Evolutionary conservation across 306 rosid genomes (phyloP).

Genomic region (Acacia crassicarpa): DNA sequence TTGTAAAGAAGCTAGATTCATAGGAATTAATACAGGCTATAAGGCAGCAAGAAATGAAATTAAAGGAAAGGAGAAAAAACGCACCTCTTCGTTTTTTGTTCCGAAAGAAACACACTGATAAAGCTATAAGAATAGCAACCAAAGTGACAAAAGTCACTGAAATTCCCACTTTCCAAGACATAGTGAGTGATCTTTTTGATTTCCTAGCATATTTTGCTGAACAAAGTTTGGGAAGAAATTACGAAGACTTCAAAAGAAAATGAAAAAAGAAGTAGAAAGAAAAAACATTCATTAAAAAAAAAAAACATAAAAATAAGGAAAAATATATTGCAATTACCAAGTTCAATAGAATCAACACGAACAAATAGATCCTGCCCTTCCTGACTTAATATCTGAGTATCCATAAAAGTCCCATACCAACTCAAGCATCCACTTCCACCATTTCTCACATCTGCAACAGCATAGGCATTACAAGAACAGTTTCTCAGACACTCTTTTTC

Average conservation of each 20-base stretch:
- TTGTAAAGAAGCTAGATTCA: too few species aligned
- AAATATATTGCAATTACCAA: slow-evolving; percentile 31
- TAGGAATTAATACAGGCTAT: too few species aligned
- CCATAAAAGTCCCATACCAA: slow-evolving; percentile 50
- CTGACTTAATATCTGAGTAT: slow-evolving; percentile 32
- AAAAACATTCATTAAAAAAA: not conserved
- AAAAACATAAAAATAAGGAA: not conserved
- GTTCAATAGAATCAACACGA: slow-evolving; percentile 49
- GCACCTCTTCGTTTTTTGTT: not conserved
- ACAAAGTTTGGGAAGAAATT: not conserved
- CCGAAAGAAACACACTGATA: not conserved
- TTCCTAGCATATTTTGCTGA: slow-evolving; percentile 32
- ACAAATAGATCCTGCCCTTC: slow-evolving; percentile 59
- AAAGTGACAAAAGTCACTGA: not conserved
- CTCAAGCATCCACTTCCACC: slow-evolving; percentile 60
- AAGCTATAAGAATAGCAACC: not conserved
- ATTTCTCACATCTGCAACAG: slow-evolving; percentile 48
- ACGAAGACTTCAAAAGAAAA: not conserved
- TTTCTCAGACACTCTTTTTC: slow-evolving; percentile 46
- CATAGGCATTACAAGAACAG: slow-evolving; percentile 63
- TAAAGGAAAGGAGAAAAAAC: not conserved
- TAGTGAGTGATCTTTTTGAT: not conserved
- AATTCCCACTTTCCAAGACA: not conserved
- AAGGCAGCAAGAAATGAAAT: not conserved
- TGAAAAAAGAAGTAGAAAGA: not conserved